Evolutionary conservation across 2,329 filamentous ascomycete genomes (phyloP).

Genomic region (Triangularia verruculosa): DNA sequence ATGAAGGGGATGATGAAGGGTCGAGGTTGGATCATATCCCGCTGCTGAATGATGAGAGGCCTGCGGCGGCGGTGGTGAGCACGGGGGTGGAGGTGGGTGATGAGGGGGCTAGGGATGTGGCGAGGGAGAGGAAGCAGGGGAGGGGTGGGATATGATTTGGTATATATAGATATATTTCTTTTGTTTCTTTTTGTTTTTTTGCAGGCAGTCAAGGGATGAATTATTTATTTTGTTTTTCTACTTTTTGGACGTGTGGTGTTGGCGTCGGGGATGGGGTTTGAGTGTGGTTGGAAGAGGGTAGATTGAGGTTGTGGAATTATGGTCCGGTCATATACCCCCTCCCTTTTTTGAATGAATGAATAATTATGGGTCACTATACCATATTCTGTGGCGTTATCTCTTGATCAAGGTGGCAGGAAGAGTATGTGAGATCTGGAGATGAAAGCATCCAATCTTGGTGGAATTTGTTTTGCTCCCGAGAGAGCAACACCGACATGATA

Average conservation of each 20-base stretch:
- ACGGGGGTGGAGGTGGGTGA: constrained; percentile 36
- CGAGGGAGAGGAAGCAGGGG: constrained; percentile 43
- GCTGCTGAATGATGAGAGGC: constrained; percentile 49
- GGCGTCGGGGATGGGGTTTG: background rate
- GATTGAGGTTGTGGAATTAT: background rate
- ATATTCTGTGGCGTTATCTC: background rate
- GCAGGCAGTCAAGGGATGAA: background rate
- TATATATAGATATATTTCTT: no score
- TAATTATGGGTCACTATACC: background rate
- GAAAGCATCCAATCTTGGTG: no score
- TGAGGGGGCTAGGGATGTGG: constrained; percentile 42
- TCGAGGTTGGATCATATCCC: constrained; percentile 54
- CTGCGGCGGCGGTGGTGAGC: constrained; percentile 17
- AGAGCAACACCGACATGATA: no score
- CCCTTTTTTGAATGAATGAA: background rate
- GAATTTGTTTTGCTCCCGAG: no score
- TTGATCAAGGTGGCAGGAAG: no score
- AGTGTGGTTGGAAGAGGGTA: background rate
- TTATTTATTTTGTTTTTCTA: background rate
- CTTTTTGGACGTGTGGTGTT: background rate
- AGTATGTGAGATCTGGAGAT: background rate
- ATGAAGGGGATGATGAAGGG: constrained; percentile 16
- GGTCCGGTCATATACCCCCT: background rate
- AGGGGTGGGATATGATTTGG: background rate
- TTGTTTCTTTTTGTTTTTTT: constrained; percentile 1